Percentiles rank a stretch among this genome's conserved stretches.
Evolutionary conservation across 805 yeast genomes (phyloP).

Genomic region (Nakazawaea populi): DNA sequence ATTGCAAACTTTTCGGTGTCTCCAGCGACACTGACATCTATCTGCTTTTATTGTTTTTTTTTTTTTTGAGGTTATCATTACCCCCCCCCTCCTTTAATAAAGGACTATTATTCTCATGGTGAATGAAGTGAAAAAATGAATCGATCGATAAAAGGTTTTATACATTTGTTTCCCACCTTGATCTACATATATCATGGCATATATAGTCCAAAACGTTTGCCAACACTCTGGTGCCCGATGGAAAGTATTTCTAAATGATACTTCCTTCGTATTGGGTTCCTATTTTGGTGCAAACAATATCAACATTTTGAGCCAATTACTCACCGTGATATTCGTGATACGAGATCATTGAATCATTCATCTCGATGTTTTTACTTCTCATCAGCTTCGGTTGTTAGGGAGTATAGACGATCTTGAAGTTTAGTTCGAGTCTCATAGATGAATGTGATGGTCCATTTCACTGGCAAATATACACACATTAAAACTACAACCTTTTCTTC

Average conservation of each 20-base stretch:
- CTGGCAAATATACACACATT: conserved; percentile 23
- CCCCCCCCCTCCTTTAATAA: too few species aligned
- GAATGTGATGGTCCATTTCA: conserved; percentile 69
- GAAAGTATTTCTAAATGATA: conserved; percentile 9
- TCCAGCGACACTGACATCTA: conserved; percentile 12
- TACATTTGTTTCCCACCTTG: neutral
- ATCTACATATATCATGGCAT: neutral
- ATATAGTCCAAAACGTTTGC: conserved; percentile 47
- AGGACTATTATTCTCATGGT: neutral
- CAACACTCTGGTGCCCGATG: conserved; percentile 88
- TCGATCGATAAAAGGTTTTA: neutral
- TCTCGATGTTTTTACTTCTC: conserved; percentile 8
- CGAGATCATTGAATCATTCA: conserved; percentile 8
- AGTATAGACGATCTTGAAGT: too few species aligned
- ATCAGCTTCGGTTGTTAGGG: conserved; percentile 6
- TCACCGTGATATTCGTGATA: conserved; percentile 50
- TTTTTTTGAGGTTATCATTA: neutral
- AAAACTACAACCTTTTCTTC: conserved; percentile 21
- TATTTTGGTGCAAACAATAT: conserved; percentile 90
- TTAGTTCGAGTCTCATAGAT: conserved; percentile 16
- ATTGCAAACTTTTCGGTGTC: conserved; percentile 10
- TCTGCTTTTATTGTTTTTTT: neutral
- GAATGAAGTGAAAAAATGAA: neutral
- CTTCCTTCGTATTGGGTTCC: conserved; percentile 61
- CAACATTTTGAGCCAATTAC: conserved; percentile 47